Base-by-base conservation (phyloP, 345 rosid genomes). In the Kandelia obovata region DNA sequence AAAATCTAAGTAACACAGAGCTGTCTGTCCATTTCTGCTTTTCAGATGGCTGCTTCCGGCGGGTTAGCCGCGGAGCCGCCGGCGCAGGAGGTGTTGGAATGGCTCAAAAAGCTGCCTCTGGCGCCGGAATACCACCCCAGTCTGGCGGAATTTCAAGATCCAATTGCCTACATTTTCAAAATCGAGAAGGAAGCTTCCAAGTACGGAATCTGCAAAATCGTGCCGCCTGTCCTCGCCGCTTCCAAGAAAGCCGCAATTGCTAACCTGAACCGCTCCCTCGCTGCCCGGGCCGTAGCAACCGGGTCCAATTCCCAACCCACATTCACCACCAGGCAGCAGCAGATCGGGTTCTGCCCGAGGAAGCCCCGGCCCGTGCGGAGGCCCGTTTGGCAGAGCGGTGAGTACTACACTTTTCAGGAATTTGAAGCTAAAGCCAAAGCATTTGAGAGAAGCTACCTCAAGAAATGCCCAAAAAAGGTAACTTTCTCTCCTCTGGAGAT, bases 361-460 rank as follows among this genome's bases (percentile, higher is more conserved):
- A 94, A 85, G 73, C 91, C 89, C 46, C 83, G 99, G 3, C 99
- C 99, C 0, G 94, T 92, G 39, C 87, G 83, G 86, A 90, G 86
- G 65, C 91, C 97, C 0, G 96, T 95, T 53, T 95, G 99, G 99
- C 89, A 95, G 92, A 95, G 99, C 66, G 99, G 99, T 2, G 96
- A 87, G 72, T 55, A 78, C 81, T 95, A 95, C 78, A 88, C 87
- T 34, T 84, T 87, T 75, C 96, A 85, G 39, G 91, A 95, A 72
- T 95, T 95, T 58, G 99, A 95, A 82, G 78, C 88, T 6, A 95
- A 90, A 71, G 96, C 99, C 11, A 90, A 85, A 80, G 73, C 20
- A 71, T 92, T 92, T 73, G 97, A 95, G 83, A 88, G 64, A 73
- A 64, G 0, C 75, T 90, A 88, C 69, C 73, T 88, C 37, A 92